Evolutionary conservation across 176 grass and related monocot species (phyloP).

Genomic region (Oryza meridionalis): DNA sequence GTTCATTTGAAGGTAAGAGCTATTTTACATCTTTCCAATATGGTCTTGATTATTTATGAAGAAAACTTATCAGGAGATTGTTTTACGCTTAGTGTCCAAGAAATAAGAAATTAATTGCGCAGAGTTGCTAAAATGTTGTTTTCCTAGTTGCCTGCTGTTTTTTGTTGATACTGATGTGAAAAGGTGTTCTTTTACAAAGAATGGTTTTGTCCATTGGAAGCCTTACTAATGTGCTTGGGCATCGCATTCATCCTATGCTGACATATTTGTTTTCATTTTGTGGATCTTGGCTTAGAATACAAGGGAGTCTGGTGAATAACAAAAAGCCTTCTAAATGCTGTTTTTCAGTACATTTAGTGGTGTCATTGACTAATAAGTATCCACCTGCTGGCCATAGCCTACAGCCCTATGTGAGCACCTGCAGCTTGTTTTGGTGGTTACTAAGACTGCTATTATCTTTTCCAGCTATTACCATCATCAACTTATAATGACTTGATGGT

Average conservation of each 20-base stretch:
- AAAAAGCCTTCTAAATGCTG: conserved; percentile 9
- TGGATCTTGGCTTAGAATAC: conserved; percentile 43
- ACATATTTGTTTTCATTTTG: conserved; percentile 29
- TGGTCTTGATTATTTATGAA: conserved; percentile 14
- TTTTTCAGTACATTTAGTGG: conserved; percentile 10
- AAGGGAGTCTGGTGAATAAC: conserved; percentile 34
- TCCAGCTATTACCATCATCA: conserved; percentile 1
- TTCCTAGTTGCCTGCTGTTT: conserved; percentile 17
- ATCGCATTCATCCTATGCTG: conserved; percentile 24
- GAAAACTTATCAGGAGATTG: conserved; percentile 19
- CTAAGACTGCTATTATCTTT: background rate
- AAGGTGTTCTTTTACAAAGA: background rate
- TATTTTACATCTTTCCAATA: conserved; percentile 20
- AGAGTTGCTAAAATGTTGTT: conserved; percentile 37
- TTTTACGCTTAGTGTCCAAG: background rate
- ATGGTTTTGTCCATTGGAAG: conserved; percentile 19
- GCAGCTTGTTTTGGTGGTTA: conserved; percentile 13
- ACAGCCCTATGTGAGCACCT: background rate
- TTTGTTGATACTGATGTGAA: background rate
- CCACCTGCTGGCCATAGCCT: conserved; percentile 19
- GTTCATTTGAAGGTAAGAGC: background rate
- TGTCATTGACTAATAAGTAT: conserved; percentile 15
- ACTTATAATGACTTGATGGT: conserved; percentile 18
- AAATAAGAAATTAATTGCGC: background rate
- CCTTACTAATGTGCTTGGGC: conserved; percentile 13